Base-by-base conservation (phyloP, 176 grass and related monocot genomes). In the Carex kokanica region DNA sequence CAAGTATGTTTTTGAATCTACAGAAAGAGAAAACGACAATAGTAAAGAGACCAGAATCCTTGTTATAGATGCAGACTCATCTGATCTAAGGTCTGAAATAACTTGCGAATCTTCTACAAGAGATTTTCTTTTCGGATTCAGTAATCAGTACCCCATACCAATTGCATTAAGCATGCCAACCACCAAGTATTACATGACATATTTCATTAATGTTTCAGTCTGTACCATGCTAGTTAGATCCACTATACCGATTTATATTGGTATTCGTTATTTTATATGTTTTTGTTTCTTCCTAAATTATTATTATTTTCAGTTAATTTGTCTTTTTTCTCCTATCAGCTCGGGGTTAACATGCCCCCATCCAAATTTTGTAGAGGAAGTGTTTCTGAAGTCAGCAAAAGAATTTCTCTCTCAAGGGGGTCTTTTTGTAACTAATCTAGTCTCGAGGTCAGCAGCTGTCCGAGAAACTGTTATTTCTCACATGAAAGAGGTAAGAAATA, bases 1-100 rank as follows among this genome's bases (percentile, higher is more conserved):
- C 67, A 86, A 90, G 83, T 94, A 91, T 57, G 34, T 98, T 73
- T 54, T 88, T 65, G 90, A 92, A 49, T 77, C 24, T 52, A 89
- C 53, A 66, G 68, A 74, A 66, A 84, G 58, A 70, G 52, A 84
- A 59, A 74, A 67, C 78, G 40, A 77, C 14, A 73, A 24, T 74
- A 78, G 11, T 60, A 82, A 80, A 66, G 75, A 69, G 45, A 62
- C 87, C 36, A 94, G 88, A 87, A 87, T 98, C 88, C 90, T 98
- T 43, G 81, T 98, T 81, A 32, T 98, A 55, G 95, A 98, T 86
- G 95, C 91, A 71, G 95, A 98, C 88, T 98, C 95, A 83, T 94
- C 95, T 71, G 95, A 98, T 85, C 60, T 95, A 84, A 98, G 95
- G 95, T 98, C 58, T 47, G 83, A 21, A 7, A 0, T 40, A 71